These are phyloP conservation scores for Rubroboletus pulcherrimus DNA, from an alignment of 768 basidiomycete genomes.

Conservation along the genomic window DNA sequence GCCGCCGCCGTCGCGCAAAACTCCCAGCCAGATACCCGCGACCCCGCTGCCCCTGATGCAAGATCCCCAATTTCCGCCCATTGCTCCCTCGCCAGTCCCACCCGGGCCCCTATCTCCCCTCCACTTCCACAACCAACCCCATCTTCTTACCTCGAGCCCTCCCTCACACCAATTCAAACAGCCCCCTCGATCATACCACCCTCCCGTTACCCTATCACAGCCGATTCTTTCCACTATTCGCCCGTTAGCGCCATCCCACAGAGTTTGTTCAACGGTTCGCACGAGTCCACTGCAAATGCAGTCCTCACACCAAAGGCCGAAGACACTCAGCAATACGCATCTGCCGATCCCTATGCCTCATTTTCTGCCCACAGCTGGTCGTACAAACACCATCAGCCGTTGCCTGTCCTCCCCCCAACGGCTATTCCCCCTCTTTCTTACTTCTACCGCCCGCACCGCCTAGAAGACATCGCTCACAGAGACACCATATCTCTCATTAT, in stretches of 20 bases:
- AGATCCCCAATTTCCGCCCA: slow-evolving; percentile 46
- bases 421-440: slow-evolving; percentile 59
- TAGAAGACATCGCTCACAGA: slow-evolving; percentile 80
- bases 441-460: slow-evolving; percentile 68
- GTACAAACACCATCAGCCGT: slow-evolving; percentile 57
- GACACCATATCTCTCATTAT: slow-evolving; percentile 81
- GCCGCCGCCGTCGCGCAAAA: slow-evolving; percentile 49
- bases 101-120: slow-evolving; percentile 45
- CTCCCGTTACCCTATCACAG: slow-evolving; percentile 67
- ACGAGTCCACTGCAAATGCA: slow-evolving; percentile 33
- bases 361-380: slow-evolving; percentile 71
- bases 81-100: slow-evolving; percentile 41
- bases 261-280: slow-evolving; percentile 38
- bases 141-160: slow-evolving; percentile 50
- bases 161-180: slow-evolving; percentile 40
- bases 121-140: slow-evolving; percentile 24
- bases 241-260: slow-evolving; percentile 32
- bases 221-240: slow-evolving; percentile 62
- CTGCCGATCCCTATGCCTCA: slow-evolving; percentile 54
- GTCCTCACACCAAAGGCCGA: slow-evolving; percentile 40
- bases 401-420: slow-evolving; percentile 42
- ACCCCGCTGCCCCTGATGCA: slow-evolving; percentile 36
- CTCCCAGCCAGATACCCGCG: slow-evolving; percentile 28
- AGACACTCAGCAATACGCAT: slow-evolving; percentile 39
- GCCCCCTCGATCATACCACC: slow-evolving; percentile 47